Evolutionary conservation across 129 eudicot genomes (phyloP).

Genomic region (carrot (Daucus carota)): DNA sequence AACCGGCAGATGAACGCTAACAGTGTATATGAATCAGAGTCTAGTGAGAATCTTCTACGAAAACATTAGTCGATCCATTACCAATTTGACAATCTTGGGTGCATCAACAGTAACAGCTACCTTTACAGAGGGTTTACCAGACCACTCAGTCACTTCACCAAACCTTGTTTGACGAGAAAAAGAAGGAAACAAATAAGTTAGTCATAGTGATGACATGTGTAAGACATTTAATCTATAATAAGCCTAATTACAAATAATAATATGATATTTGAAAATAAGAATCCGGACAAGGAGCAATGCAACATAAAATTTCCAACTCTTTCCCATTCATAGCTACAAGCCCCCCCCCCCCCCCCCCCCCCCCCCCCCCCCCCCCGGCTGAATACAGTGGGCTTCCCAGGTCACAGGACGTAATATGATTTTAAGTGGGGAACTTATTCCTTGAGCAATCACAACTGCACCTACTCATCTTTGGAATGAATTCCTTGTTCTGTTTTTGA

Average conservation of each 20-base stretch:
- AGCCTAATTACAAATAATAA: neutral
- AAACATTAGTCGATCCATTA: slow-evolving; percentile 78
- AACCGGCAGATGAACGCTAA: neutral
- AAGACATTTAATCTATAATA: neutral
- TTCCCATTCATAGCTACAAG: no score
- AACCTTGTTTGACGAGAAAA: slow-evolving; percentile 41
- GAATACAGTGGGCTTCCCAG: no score
- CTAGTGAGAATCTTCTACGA: slow-evolving; percentile 22
- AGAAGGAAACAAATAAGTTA: neutral
- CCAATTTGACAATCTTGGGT: slow-evolving; percentile 52
- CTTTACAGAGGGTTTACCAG: slow-evolving; percentile 74
- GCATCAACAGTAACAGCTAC: slow-evolving; percentile 99
- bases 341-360: no score
- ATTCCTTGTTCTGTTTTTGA: neutral
- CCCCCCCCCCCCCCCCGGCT: no score
- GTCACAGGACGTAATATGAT: no score
- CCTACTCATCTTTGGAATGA: neutral
- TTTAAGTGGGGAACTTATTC: no score
- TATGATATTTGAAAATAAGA: neutral
- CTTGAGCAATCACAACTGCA: neutral
- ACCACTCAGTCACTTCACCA: slow-evolving; percentile 82
- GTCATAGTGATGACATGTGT: slow-evolving; percentile 4
- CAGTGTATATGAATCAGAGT: neutral
- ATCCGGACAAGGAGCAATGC: neutral
- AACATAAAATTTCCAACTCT: neutral